Base-by-base conservation (phyloP, 2,329 filamentous ascomycete genomes). In the Penicillium sp. region DNA sequence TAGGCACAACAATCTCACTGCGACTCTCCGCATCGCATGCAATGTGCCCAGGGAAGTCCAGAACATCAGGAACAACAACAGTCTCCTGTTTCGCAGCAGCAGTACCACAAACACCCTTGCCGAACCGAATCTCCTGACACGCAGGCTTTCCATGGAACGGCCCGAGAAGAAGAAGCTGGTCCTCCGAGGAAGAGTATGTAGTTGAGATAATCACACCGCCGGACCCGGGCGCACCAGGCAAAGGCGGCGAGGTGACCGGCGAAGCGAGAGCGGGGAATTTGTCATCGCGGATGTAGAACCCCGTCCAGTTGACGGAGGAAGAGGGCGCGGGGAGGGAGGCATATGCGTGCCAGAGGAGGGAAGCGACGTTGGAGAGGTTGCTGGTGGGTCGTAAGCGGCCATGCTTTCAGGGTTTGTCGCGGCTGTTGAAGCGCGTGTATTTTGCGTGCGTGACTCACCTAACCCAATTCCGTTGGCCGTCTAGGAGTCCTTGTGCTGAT, bases 1-100 rank as follows among this genome's bases (percentile, higher is more conserved):
- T 72, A 35, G 78, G 77, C 42, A 80, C 77, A 15, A 80, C 78
- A 63, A 80, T 77, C 66, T 80, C 78, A 68, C 78, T 80, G 57
- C 69, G 68, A 57, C 73, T 79, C 37, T 77, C 75, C 12, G 72
- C 73, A 61, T 80, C 78, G 60, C 78, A 80, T 12, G 78, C 76
- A 67, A 80, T 80, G 65, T 80, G 78, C 3, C 77, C 77, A 12
- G 76, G 73, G 58, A 77, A 79, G 7, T 65, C 55, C 38, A 68
- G 46, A 46, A 79, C 76, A 54, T 80, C 77, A 0, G 67, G 62
- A n/a, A 80, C 76, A 12, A 78, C 47, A 3, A 77, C 60, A 1
- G 73, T 76, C 61, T 73, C 66, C 32, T 66, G 68, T 38, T 66
- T 70, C 38, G 68, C 65, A 1, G 76, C 77, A 3, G 75, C 77